Percentiles rank a stretch among this genome's conserved stretches.
Evolutionary conservation across 2,329 filamentous ascomycete species (phyloP).

Genomic region (Fusarium dlaminii): DNA sequence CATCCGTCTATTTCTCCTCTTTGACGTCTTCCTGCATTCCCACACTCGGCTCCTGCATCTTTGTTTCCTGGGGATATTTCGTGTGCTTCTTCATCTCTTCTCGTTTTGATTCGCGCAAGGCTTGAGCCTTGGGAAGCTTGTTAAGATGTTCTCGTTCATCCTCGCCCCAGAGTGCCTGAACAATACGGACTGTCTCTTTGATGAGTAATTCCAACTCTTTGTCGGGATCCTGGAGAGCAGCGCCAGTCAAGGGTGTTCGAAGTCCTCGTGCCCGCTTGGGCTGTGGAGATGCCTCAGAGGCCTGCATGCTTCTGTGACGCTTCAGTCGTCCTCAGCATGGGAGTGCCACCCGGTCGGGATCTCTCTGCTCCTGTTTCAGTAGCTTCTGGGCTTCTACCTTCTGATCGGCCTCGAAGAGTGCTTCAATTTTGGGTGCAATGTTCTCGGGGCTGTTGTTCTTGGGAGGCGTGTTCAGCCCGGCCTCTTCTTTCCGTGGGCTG

Average conservation of each 20-base stretch:
- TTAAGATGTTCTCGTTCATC: not conserved
- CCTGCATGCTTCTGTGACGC: not conserved
- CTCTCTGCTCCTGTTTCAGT: not conserved
- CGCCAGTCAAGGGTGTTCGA: not conserved
- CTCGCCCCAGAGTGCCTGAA: not conserved
- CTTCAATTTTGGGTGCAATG: not conserved
- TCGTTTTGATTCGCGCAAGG: not conserved
- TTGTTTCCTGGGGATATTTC: not conserved
- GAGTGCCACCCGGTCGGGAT: not conserved
- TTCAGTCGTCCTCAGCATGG: not conserved
- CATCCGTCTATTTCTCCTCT: not conserved
- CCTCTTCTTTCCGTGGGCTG: not conserved
- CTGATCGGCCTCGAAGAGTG: not conserved
- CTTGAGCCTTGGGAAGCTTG: not conserved
- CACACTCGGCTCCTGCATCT: not conserved
- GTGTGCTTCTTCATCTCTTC: not conserved
- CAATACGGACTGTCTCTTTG: not conserved
- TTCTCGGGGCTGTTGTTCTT: not conserved
- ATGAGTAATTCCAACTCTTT: not conserved
- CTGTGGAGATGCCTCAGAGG: not conserved
- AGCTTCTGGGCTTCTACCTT: not conserved
- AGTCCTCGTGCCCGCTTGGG: not conserved
- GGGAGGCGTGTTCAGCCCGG: not conserved
- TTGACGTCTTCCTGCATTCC: not conserved
- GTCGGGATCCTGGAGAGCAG: not conserved